These are phyloP conservation scores for Pleurotus pulmonarius DNA, from an alignment of 768 basidiomycete genomes.

Conservation along the genomic window DNA sequence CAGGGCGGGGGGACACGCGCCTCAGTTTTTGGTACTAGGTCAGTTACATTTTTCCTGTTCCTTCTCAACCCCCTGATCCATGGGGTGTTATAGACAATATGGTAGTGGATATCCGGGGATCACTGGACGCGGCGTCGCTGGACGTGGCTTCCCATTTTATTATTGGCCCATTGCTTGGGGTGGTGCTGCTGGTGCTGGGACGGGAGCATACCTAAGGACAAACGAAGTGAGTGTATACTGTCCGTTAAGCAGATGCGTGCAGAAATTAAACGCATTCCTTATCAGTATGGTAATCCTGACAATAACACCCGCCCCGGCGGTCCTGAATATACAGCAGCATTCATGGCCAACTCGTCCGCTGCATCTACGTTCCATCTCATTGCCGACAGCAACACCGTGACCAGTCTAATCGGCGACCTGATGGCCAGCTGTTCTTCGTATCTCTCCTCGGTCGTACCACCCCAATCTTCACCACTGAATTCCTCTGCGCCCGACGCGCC, in stretches of 20 bases:
- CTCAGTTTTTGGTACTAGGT: constrained; percentile 43
- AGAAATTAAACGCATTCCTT: neutral
- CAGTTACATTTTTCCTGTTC: constrained; percentile 10
- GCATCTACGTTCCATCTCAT: constrained; percentile 38
- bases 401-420: constrained; percentile 33
- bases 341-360: constrained; percentile 30
- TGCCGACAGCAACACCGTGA: constrained; percentile 42
- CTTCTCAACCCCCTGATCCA: constrained; percentile 7
- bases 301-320: constrained; percentile 48
- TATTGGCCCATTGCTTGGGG: constrained; percentile 65
- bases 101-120: constrained; percentile 64
- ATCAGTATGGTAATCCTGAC: constrained; percentile 41
- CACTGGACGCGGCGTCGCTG: constrained; percentile 38
- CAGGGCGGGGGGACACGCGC: constrained; percentile 50
- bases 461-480: constrained; percentile 26
- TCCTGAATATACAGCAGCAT: constrained; percentile 30
- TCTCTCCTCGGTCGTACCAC: constrained; percentile 23
- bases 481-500: constrained; percentile 17
- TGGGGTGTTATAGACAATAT: constrained; percentile 34
- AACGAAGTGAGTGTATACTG: constrained; percentile 32
- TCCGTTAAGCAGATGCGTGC: neutral
- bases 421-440: constrained; percentile 35
- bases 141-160: constrained; percentile 56
- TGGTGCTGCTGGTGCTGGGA: constrained; percentile 18
- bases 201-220: constrained; percentile 21